Base-by-base conservation (phyloP, 2,329 filamentous ascomycete species). In the Fusarium lateritium region DNA sequence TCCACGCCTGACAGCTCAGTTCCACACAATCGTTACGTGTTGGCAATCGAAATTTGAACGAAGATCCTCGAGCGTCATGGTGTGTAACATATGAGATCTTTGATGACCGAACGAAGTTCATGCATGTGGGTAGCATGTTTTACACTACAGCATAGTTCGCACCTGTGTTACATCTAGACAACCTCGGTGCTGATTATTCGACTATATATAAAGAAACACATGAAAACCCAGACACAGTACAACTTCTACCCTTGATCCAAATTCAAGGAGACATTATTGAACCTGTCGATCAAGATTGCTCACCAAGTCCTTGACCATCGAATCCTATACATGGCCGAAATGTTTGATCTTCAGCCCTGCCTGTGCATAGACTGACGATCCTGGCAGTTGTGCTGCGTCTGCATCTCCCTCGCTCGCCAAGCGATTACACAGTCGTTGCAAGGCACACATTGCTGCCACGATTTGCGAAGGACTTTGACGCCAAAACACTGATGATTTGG, bases 401-500 rank as follows among this genome's bases (percentile, higher is more conserved):
- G 59, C 19, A 56, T 42, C 21, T 70, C 47, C 21, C 47, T 56
- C 19, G 55, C 47, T 22, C 45, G 56, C 57, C 56, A 69, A 28
- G 65, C 51, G 36, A 44, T 44, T 33, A 76, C 69, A 67, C 87
- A 89, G 24, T 77, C 69, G 55, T 86, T 79, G 74, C 89, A 91
- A 17, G 83, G 79, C 14, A 85, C 81, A 6, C 77, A 79, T 73
- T 90, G 88, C 31, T 84, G 82, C 83, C 86, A 88, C 75, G 87
- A 87, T 65, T 88, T 81, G 24, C 88, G 85, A 62, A 92, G 83
- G 39, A 87, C 87, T 80, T 91, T 90, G 56, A 92, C 87, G 13
- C 89, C 85, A 68, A 87, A 87, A 78, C 92, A 94, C 71, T 88
- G 84, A 76, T 94, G 91, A 65, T 86, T 84, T 1, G 88, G 88